Base-by-base conservation (phyloP, 805 yeast genomes). In the Ogataea ganodermae region DNA sequence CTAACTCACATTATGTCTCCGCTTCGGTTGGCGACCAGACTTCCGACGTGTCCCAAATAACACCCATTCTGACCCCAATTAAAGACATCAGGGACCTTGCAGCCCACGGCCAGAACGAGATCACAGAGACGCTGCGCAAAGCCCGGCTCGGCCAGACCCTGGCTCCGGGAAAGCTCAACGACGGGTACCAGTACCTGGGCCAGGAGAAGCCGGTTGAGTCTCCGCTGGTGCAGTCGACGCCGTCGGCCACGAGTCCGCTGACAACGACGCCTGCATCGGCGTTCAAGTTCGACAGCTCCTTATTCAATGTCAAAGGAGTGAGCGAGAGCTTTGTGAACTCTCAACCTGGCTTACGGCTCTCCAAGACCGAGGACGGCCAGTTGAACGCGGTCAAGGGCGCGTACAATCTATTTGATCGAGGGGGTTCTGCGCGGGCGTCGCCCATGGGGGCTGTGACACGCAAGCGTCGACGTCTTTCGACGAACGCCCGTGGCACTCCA, bases 351-450 rank as follows among this genome's bases (percentile, higher is more conserved):
- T 46, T 60, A 22, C 46, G 49, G 32, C 43, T 48, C 42, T 51
- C 61, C 18, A 50, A 51, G 23, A 51, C 56, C n/a, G 26, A 27
- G 6, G 53, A 53, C 23, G 61, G 60, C n/a, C 53, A 52, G 8
- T 30, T 57, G 33, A 60, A 61, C 35, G 56, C 63, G 1, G 65
- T 63, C 9, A 60, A 58, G 40, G 60, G 58, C n/a, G 68, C 68
- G 6, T 64, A 61, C 35, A 55, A 63, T 26, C 41, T 62, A 14
- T 64, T 64, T 48, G 67, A 63, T 42, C 54, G 50, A 49, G 10
- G 49, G 31, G 23, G 48, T 50, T 18, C 41, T 4, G 50, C 47
- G 9, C 18, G 36, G 14, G 18, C 46, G 3, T 50, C 53, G 9
- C 51, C 54, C 3, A 35, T 47, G 42, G 45, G 22, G 31, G 36